These are phyloP conservation scores for Boletus subluridellus DNA, from an alignment of 1,284 basidiomycete species.

Conservation along the genomic window DNA sequence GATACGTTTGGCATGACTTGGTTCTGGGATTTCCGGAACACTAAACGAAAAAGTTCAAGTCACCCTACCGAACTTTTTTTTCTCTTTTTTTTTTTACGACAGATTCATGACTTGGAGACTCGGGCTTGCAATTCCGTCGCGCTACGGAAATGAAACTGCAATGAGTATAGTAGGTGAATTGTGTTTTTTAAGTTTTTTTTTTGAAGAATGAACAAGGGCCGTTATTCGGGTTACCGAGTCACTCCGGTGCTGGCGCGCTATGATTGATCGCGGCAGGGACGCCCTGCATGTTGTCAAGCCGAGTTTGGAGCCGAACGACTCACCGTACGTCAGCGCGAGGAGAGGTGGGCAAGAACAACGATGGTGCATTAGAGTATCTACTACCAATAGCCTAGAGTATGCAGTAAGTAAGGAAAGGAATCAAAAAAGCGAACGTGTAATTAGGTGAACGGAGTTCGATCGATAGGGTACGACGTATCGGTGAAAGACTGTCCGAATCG, in stretches of 20 bases:
- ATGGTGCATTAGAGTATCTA: conserved; percentile 23
- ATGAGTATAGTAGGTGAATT: no score
- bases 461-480: conserved; percentile 9
- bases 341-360: not conserved
- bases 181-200: not conserved
- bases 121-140: not conserved
- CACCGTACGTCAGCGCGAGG: not conserved
- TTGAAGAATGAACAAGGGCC: not conserved
- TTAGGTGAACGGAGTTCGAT: conserved; percentile 22
- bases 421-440: conserved; percentile 11
- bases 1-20: no score
- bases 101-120: not conserved
- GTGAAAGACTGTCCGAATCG: conserved; percentile 14
- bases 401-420: conserved; percentile 1
- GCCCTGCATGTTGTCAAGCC: not conserved
- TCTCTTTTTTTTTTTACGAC: not conserved
- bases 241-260: not conserved
- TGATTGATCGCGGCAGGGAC: not conserved
- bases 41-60: not conserved
- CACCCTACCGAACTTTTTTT: no score
- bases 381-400: conserved; percentile 15
- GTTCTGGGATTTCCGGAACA: not conserved
- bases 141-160: conserved; percentile 9
- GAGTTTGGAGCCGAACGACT: conserved; percentile 1
- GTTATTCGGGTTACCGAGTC: not conserved